A percentile compares a stretch with the other conserved stretches of the same genome.
Evolutionary conservation across 495 filamentous ascomycete genomes (phyloP).

Genomic region (Sordaria brevicollis): DNA sequence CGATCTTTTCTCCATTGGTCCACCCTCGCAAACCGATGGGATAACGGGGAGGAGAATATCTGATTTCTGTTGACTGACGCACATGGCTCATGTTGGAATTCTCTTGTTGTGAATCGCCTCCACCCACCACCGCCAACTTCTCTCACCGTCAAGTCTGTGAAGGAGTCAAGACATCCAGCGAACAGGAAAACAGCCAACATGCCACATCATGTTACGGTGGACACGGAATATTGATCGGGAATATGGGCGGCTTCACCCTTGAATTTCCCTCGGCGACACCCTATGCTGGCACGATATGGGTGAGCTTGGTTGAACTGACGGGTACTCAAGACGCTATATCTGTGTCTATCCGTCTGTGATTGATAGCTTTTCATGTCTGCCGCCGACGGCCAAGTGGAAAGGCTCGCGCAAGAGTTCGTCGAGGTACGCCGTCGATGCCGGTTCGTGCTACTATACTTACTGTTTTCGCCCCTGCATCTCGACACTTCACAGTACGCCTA

Average conservation of each 20-base stretch:
- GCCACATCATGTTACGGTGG: not conserved
- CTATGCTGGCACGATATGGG: not conserved
- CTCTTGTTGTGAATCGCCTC: not conserved
- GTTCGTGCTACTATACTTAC: not conserved
- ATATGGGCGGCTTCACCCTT: not conserved
- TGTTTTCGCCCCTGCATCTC: not conserved
- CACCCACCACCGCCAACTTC: not conserved
- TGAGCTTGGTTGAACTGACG: not conserved
- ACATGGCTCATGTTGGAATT: not conserved
- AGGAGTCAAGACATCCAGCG: not conserved
- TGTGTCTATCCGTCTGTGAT: not conserved
- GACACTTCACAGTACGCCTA: not conserved
- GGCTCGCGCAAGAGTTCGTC: not conserved
- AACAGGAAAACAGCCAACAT: not conserved
- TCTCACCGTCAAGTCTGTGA: not conserved
- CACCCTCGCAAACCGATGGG: not conserved
- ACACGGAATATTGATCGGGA: not conserved
- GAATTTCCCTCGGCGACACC: not conserved
- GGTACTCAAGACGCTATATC: not conserved
- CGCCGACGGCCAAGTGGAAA: not conserved
- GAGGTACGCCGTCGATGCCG: not conserved
- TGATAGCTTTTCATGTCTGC: not conserved
- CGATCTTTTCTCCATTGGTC: not conserved
- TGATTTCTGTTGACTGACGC: not conserved
- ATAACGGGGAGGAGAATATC: not conserved